Percentiles rank a stretch among this genome's conserved stretches.
These are phyloP conservation scores for Eragrostis nindensis DNA, from an alignment of 176 grass and related monocot genomes.

Conservation along the genomic window DNA sequence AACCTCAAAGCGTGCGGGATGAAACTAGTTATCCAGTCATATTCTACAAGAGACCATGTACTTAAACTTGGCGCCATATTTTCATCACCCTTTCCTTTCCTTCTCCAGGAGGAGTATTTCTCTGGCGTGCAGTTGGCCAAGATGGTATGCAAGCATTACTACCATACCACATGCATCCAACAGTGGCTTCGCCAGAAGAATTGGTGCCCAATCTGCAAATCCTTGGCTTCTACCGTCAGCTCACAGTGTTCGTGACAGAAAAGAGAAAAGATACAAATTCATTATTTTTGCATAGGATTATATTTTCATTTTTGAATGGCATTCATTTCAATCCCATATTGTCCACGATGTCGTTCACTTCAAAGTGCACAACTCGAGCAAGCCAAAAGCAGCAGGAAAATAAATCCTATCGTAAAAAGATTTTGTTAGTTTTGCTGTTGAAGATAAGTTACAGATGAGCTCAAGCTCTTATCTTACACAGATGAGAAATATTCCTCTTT, in stretches of 20 bases:
- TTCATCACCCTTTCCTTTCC: background rate
- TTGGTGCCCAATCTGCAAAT: slow-evolving; percentile 86
- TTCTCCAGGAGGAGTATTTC: slow-evolving; percentile 69
- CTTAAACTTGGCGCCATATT: background rate
- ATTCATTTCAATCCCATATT: slow-evolving; percentile 7
- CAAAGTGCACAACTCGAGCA: slow-evolving; percentile 1
- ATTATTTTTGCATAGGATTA: slow-evolving; percentile 1
- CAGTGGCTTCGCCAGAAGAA: slow-evolving; percentile 80
- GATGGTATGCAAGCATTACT: slow-evolving; percentile 66
- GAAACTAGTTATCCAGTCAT: background rate
- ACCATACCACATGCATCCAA: slow-evolving; percentile 70
- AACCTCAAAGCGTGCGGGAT: background rate
- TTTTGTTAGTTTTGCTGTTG: slow-evolving; percentile 22
- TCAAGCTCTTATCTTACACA: background rate
- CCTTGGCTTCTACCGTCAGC: slow-evolving; percentile 30
- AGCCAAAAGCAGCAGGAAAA: slow-evolving; percentile 15
- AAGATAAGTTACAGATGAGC: background rate
- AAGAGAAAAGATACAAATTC: background rate
- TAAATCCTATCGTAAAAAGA: slow-evolving; percentile 12
- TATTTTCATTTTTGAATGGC: slow-evolving; percentile 13
- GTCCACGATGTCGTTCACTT: background rate
- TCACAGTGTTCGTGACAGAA: background rate
- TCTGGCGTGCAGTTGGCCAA: slow-evolving; percentile 54
- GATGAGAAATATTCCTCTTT: background rate
- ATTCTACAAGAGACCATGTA: background rate